Conservation (phyloP, 345 rosid genomes). For the Alliaria petiolata region DNA sequence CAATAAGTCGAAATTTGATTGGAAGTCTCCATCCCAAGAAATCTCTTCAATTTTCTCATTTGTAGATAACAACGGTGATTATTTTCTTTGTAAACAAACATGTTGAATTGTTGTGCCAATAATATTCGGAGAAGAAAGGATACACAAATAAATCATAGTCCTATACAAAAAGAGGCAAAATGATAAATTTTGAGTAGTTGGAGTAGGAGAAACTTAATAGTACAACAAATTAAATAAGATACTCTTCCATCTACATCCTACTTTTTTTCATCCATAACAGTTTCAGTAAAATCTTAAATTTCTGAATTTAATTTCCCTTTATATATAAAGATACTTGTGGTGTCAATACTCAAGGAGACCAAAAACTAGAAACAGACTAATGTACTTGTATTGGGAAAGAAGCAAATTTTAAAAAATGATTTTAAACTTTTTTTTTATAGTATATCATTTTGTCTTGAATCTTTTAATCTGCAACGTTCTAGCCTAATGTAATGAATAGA, state of each 20-base stretch:
- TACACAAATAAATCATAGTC: neutral
- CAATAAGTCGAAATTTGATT: neutral
- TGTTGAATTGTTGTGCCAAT: neutral
- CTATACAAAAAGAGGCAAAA: neutral
- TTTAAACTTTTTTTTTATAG: neutral
- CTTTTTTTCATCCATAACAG: neutral
- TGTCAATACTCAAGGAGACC: constrained; percentile 31
- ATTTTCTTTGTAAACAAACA: too few relatives aligned
- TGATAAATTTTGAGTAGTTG: constrained; percentile 9
- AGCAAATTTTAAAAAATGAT: neutral
- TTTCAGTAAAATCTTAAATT: constrained; percentile 11
- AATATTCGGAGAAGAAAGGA: neutral
- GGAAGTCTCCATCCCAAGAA: neutral
- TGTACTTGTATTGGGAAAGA: constrained; percentile 1
- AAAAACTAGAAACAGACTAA: neutral
- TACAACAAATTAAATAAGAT: constrained; percentile 9
- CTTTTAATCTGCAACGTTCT: neutral
- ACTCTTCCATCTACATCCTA: constrained; percentile 20
- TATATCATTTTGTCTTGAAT: neutral
- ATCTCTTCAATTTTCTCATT: neutral
- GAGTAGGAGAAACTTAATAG: constrained; percentile 12
- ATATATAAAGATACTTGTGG: neutral
- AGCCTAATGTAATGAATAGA: too few relatives aligned
- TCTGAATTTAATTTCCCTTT: constrained; percentile 13
- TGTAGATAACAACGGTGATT: neutral